Evolutionary conservation across 2,329 filamentous ascomycete species (phyloP).

Genomic region (Xylaria sp.): DNA sequence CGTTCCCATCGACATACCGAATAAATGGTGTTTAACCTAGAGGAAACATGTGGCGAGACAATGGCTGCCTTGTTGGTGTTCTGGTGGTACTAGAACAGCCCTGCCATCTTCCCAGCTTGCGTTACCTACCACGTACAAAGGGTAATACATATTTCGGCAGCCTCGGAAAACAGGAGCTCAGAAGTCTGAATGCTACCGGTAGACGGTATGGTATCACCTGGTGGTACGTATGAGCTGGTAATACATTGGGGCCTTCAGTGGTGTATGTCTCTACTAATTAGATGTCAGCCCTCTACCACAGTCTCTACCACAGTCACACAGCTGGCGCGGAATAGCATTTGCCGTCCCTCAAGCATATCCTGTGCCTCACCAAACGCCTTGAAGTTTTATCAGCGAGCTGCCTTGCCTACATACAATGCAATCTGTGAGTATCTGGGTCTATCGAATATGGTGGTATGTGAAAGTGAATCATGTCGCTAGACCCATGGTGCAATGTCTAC

Average conservation of each 20-base stretch:
- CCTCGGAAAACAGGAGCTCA: neutral
- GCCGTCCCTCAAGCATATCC: neutral
- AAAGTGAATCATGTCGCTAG: neutral
- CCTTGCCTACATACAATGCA: neutral
- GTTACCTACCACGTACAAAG: no score
- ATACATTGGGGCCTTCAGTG: neutral
- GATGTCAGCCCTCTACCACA: no score
- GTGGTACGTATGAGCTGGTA: neutral
- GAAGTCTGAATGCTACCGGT: neutral
- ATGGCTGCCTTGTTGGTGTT: neutral
- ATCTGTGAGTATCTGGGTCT: neutral
- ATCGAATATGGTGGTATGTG: neutral
- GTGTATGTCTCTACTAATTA: neutral
- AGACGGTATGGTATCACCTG: neutral
- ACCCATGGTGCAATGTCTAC: neutral
- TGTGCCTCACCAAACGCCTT: neutral
- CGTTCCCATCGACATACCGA: neutral
- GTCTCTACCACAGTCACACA: neutral
- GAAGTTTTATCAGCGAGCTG: no score
- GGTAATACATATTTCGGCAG: neutral
- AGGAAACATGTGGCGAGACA: constrained; percentile 14
- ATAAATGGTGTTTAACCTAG: constrained; percentile 4
- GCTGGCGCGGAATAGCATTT: neutral
- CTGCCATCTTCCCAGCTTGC: neutral
- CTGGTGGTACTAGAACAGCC: neutral